phyloP scores from a whole-genome alignment of 306 rosid species.

The Pyrus betulifolia region DNA sequence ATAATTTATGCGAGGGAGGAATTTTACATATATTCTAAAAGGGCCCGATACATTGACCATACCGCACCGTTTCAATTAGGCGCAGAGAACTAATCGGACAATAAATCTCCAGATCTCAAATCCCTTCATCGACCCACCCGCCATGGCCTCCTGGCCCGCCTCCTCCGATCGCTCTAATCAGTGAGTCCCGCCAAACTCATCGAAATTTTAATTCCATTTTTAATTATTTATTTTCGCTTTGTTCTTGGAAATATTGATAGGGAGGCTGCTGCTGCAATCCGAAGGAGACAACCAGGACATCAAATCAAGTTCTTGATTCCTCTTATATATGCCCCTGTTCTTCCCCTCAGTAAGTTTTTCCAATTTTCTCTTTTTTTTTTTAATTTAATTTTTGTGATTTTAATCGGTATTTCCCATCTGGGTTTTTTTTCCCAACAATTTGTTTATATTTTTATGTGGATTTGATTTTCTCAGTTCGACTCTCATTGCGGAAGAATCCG shows the following conservation, averaged over 20 bases:
- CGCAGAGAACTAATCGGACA: background rate
- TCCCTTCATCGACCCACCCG: background rate
- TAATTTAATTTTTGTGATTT: background rate
- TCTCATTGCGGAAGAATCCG: slow-evolving; percentile 68
- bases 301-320: slow-evolving; percentile 79
- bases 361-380: background rate
- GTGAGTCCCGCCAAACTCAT: slow-evolving; percentile 31
- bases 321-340: slow-evolving; percentile 84
- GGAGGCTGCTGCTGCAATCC: slow-evolving; percentile 45
- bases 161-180: slow-evolving; percentile 41
- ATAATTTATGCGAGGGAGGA: too few relatives aligned
- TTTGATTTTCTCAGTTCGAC: slow-evolving; percentile 56
- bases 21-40: too few relatives aligned
- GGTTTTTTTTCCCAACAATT: background rate
- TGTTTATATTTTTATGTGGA: background rate
- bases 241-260: slow-evolving; percentile 14
- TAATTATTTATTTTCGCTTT: background rate
- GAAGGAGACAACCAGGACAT: slow-evolving; percentile 50
- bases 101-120: slow-evolving; percentile 13
- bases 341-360: slow-evolving; percentile 68
- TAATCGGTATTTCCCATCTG: background rate
- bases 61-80: background rate
- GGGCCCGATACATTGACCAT: background rate
- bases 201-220: background rate
- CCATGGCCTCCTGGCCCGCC: slow-evolving; percentile 53